Conservation (phyloP, 805 yeast species). For the Wickerhamomyces ciferrii region DNA sequence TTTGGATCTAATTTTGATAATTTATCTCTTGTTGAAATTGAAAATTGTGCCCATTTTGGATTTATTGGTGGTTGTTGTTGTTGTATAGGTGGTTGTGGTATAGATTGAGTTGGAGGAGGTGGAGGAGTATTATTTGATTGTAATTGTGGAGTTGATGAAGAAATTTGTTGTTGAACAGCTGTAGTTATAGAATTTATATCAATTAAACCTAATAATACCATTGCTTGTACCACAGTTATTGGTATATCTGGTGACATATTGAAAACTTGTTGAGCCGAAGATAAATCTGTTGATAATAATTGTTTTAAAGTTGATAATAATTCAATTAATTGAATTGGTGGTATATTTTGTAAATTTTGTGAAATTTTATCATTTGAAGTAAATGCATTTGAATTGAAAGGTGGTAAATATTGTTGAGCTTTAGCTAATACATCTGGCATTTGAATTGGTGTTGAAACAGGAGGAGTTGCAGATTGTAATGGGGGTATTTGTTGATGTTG, state of each 20-base stretch:
- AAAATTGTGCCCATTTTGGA: slow-evolving; percentile 43
- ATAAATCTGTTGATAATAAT: slow-evolving; percentile 25
- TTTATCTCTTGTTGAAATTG: slow-evolving; percentile 44
- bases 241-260: slow-evolving; percentile 53
- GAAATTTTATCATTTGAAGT: slow-evolving; percentile 53
- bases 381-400: slow-evolving; percentile 38
- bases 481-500: slow-evolving; percentile 4
- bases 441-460: slow-evolving; percentile 14
- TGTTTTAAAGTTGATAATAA: slow-evolving; percentile 61
- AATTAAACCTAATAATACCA: slow-evolving; percentile 71
- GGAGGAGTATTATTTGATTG: slow-evolving; percentile 8
- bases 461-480: slow-evolving; percentile 5
- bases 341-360: slow-evolving; percentile 53
- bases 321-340: slow-evolving; percentile 69
- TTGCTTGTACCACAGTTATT: slow-evolving; percentile 65
- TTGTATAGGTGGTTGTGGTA: slow-evolving; percentile 12
- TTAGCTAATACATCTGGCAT: slow-evolving; percentile 44
- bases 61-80: slow-evolving; percentile 13
- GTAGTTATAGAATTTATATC: slow-evolving; percentile 64
- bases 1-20: slow-evolving; percentile 45
- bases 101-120: slow-evolving; percentile 12
- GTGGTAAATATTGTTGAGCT: slow-evolving; percentile 56
- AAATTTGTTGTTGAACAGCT: slow-evolving; percentile 27
- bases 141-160: background rate
- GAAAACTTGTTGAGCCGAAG: slow-evolving; percentile 48